A percentile compares a stretch with the other conserved stretches of the same genome.
These are phyloP conservation scores for Solioccasus polychromus DNA, from an alignment of 768 basidiomycete species.

Conservation along the genomic window DNA sequence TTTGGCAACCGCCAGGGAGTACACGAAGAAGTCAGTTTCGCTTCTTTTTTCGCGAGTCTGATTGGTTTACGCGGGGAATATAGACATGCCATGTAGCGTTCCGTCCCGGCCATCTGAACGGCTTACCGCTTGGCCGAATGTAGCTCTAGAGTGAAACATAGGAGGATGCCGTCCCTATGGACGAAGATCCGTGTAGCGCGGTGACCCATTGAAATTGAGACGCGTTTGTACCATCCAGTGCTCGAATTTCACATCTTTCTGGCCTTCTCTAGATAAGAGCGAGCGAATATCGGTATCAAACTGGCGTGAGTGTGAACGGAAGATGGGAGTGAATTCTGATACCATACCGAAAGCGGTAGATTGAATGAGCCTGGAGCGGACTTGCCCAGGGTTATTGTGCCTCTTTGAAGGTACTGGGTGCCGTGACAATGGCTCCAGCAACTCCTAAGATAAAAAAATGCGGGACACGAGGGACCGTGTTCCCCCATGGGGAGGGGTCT, in stretches of 20 bases:
- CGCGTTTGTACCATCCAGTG: slow-evolving; percentile 5
- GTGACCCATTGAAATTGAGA: slow-evolving; percentile 6
- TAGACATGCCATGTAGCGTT: slow-evolving; percentile 23
- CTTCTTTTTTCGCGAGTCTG: slow-evolving; percentile 1
- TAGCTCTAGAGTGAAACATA: slow-evolving; percentile 10
- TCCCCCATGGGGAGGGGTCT: not conserved
- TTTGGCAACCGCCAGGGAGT: slow-evolving; percentile 73
- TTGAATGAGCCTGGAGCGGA: slow-evolving; percentile 16
- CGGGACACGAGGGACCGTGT: too few relatives aligned
- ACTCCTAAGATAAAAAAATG: slow-evolving; percentile 1
- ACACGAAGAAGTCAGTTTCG: slow-evolving; percentile 71
- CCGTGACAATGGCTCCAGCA: not conserved
- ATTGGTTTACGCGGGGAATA: not conserved
- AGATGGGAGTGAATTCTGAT: slow-evolving; percentile 5
- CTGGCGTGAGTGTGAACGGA: slow-evolving; percentile 5
- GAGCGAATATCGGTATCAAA: not conserved
- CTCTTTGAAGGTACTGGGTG: slow-evolving; percentile 1
- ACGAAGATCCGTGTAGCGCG: slow-evolving; percentile 3
- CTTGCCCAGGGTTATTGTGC: slow-evolving; percentile 4
- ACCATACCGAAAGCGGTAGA: slow-evolving; percentile 18
- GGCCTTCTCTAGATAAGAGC: slow-evolving; percentile 5
- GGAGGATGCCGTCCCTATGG: not conserved
- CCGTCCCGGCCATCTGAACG: not conserved
- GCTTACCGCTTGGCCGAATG: slow-evolving; percentile 1
- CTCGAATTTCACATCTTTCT: slow-evolving; percentile 5